phyloP scores from a whole-genome alignment of 345 rosid genomes.

The Punica granatum region DNA sequence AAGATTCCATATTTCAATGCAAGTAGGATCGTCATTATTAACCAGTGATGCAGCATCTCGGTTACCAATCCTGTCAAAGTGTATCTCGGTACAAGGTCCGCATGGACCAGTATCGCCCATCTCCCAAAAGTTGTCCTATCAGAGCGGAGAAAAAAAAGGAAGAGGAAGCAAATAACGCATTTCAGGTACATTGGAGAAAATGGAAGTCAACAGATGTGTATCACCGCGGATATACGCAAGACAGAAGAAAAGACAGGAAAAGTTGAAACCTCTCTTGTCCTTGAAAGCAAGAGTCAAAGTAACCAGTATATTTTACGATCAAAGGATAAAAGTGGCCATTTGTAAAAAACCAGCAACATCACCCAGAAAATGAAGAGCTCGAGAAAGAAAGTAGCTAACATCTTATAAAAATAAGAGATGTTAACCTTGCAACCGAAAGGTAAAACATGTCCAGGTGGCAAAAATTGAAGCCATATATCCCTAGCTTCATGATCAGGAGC shows the following conservation, averaged over 20 bases:
- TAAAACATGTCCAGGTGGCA: conserved; percentile 68
- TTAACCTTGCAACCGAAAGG: conserved; percentile 91
- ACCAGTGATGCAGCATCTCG: conserved; percentile 82
- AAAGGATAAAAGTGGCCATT: too few species aligned
- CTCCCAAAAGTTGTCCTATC: conserved; percentile 97
- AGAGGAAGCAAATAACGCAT: conserved; percentile 4
- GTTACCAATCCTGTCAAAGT: conserved; percentile 81
- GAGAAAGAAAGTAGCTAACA: not conserved
- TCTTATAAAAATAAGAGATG: conserved; percentile 8
- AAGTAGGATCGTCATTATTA: conserved; percentile 94
- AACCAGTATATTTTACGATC: too few species aligned
- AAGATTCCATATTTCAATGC: conserved; percentile 97
- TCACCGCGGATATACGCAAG: not conserved
- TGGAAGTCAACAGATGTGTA: not conserved
- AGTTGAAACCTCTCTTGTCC: too few species aligned
- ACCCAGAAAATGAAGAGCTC: not conserved
- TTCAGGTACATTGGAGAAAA: not conserved
- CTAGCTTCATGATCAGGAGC: conserved; percentile 85
- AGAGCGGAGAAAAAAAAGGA: conserved; percentile 1
- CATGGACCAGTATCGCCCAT: conserved; percentile 99
- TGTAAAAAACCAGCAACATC: not conserved
- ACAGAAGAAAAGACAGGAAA: not conserved
- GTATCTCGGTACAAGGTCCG: conserved; percentile 98
- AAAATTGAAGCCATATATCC: conserved; percentile 70
- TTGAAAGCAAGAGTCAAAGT: too few species aligned